Percentiles rank a stretch among this genome's conserved stretches.
Conservation (phyloP, 139 green algal species). For the Raphidocelis subcapitata region DNA sequence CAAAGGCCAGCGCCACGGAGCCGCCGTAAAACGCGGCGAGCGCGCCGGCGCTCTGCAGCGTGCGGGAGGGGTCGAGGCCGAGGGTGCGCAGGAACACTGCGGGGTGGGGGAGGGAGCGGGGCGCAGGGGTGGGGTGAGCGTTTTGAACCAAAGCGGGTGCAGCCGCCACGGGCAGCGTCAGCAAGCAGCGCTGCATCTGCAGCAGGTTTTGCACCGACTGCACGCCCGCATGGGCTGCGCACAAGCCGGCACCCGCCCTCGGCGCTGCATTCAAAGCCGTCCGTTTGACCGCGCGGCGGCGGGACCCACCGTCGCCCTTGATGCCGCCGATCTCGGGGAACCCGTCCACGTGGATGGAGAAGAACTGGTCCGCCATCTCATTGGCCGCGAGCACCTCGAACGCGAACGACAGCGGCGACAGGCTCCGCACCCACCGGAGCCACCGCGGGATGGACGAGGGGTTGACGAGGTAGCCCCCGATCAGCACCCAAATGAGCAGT, state of each 20-base stretch:
- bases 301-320: background rate
- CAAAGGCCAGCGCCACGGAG: background rate
- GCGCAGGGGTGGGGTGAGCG: too few species aligned
- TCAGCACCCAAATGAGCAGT: slow-evolving; percentile 68
- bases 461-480: slow-evolving; percentile 64
- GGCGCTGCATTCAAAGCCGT: too few species aligned
- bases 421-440: slow-evolving; percentile 59
- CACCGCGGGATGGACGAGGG: slow-evolving; percentile 35
- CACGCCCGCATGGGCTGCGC: too few species aligned
- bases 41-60: background rate
- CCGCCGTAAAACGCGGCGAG: background rate
- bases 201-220: too few species aligned
- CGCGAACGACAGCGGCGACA: slow-evolving; percentile 35
- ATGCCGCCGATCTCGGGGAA: background rate
- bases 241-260: too few species aligned
- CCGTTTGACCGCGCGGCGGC: too few species aligned
- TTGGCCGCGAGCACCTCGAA: slow-evolving; percentile 4
- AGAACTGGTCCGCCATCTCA: slow-evolving; percentile 2
- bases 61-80: background rate
- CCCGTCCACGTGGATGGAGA: background rate
- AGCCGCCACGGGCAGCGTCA: too few species aligned
- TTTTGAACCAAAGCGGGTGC: too few species aligned
- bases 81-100: background rate
- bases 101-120: too few species aligned
- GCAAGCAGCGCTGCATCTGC: too few species aligned